These are phyloP conservation scores for Boehmeria nivea DNA, from an alignment of 306 rosid genomes.

Conservation along the genomic window DNA sequence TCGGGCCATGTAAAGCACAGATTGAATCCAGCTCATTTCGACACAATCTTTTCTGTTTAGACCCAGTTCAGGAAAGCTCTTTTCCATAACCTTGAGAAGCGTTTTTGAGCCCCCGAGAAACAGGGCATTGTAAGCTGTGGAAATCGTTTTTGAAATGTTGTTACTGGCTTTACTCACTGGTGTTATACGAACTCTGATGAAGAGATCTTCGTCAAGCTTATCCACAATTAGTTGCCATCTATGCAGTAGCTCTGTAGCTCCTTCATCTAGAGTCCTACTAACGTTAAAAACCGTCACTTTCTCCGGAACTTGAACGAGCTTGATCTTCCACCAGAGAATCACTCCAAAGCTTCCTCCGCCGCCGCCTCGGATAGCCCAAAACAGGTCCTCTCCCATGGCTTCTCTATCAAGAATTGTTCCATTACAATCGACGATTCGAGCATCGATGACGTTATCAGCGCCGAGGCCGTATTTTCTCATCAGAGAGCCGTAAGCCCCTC, in stretches of 20 bases:
- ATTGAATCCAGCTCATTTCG: conserved; percentile 66
- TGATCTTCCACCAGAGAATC: conserved; percentile 82
- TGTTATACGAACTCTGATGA: conserved; percentile 49
- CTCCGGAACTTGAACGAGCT: conserved; percentile 62
- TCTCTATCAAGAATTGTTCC: conserved; percentile 50
- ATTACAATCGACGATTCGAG: conserved; percentile 44
- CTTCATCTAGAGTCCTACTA: conserved; percentile 46
- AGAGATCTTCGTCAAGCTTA: conserved; percentile 53
- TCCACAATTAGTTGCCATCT: conserved; percentile 73
- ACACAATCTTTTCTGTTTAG: conserved; percentile 43
- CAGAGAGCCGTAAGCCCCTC: conserved; percentile 83
- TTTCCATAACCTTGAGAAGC: conserved; percentile 45
- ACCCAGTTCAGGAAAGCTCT: conserved; percentile 64
- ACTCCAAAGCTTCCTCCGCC: conserved; percentile 86
- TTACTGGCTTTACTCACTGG: no score
- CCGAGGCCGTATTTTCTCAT: conserved; percentile 82
- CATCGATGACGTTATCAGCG: conserved; percentile 67
- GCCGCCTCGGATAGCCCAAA: conserved; percentile 93
- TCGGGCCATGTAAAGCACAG: conserved; percentile 66
- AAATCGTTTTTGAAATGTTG: conserved; percentile 52
- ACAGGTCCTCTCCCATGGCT: conserved; percentile 79
- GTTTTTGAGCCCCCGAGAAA: conserved; percentile 50
- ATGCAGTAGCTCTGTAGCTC: conserved; percentile 42
- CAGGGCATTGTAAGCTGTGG: conserved; percentile 55
- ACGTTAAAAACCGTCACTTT: conserved; percentile 69